A percentile compares a stretch with the other conserved stretches of the same genome.
Evolutionary conservation across 2,329 filamentous ascomycete species (phyloP).

Genomic region (Clonostachys rosea): DNA sequence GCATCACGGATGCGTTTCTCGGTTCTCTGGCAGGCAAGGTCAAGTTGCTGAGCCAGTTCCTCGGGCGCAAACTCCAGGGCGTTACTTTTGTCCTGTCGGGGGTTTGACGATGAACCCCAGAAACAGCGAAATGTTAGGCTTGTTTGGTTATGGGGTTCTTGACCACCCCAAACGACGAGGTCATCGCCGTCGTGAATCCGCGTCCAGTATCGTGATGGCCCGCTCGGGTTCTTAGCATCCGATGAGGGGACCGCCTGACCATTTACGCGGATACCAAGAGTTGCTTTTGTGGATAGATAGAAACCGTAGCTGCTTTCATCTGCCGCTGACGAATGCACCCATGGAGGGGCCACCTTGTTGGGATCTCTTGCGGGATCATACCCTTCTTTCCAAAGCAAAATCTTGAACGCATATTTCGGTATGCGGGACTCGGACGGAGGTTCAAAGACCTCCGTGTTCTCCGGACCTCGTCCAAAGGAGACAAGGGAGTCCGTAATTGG

Average conservation of each 20-base stretch:
- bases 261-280: constrained; percentile 73
- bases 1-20: constrained; percentile 36
- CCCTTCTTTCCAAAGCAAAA: constrained; percentile 68
- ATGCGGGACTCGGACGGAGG: constrained; percentile 63
- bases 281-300: constrained; percentile 75
- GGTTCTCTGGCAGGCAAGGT: constrained; percentile 38
- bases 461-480: constrained; percentile 70
- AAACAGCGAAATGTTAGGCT: constrained; percentile 47
- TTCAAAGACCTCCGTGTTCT: constrained; percentile 65
- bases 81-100: constrained; percentile 19
- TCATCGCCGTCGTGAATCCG: constrained; percentile 73
- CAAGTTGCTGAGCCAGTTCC: constrained; percentile 36
- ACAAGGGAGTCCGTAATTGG: constrained; percentile 62
- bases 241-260: constrained; percentile 57
- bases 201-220: constrained; percentile 57
- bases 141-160: constrained; percentile 30
- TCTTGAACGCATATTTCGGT: constrained; percentile 75
- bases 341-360: constrained; percentile 46
- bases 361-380: constrained; percentile 54
- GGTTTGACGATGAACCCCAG: constrained; percentile 48
- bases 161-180: constrained; percentile 64
- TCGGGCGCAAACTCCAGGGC: constrained; percentile 27
- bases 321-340: constrained; percentile 21
- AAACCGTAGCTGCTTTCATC: constrained; percentile 58
- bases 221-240: constrained; percentile 45